A percentile compares a stretch with the other conserved stretches of the same genome.
Evolutionary conservation across 768 basidiomycete genomes (phyloP).

Genomic region (Lactifluus piperatus): DNA sequence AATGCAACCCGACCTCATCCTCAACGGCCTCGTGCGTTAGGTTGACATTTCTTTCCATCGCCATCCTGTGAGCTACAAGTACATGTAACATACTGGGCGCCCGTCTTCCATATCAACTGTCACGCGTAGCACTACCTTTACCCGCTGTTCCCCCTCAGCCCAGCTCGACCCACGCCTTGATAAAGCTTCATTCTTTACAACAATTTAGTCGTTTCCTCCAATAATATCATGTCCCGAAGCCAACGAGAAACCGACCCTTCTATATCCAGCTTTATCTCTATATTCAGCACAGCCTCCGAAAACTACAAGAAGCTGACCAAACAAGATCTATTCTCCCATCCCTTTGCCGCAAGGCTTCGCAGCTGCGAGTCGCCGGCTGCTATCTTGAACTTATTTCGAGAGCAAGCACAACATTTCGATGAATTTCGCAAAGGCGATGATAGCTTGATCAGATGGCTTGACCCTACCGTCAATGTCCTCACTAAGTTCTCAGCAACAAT

Average conservation of each 20-base stretch:
- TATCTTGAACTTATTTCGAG: neutral
- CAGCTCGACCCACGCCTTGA: no score
- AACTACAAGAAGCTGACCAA: neutral
- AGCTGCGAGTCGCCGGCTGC: neutral
- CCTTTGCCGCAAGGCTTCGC: neutral
- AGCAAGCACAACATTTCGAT: neutral
- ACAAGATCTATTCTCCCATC: neutral
- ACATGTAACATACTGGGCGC: no score
- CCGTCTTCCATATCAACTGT: no score
- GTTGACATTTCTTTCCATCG: no score
- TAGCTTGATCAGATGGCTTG: neutral
- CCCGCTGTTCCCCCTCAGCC: no score
- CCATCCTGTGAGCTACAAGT: no score
- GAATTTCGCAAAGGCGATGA: neutral
- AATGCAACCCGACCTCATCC: no score
- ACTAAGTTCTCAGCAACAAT: neutral
- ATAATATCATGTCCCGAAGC: neutral
- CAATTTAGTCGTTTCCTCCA: neutral
- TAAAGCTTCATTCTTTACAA: neutral
- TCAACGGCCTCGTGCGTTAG: no score
- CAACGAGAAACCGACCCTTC: neutral
- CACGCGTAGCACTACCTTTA: no score
- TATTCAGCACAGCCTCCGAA: neutral
- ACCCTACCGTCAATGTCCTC: neutral
- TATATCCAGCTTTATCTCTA: neutral